Percentiles rank a stretch among this genome's conserved stretches.
Conservation (phyloP, 2,329 filamentous ascomycete species). For the Tolypocladium ovalisporum region DNA sequence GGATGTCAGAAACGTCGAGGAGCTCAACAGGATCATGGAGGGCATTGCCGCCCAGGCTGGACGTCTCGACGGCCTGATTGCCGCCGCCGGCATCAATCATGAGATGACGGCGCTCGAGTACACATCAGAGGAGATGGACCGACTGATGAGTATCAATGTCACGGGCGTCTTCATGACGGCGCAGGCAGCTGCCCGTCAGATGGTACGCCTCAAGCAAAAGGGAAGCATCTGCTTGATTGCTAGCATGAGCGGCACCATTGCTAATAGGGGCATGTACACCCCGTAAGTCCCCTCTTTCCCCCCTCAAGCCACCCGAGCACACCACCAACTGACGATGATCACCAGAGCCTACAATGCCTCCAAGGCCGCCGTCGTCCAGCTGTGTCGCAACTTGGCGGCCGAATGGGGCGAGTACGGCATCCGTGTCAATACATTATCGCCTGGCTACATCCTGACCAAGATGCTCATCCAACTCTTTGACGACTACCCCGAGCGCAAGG, state of each 20-base stretch:
- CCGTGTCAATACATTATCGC: slow-evolving; percentile 70
- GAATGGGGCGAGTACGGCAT: slow-evolving; percentile 68
- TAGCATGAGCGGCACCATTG: slow-evolving; percentile 59
- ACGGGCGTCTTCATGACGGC: slow-evolving; percentile 81
- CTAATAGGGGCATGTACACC: slow-evolving; percentile 49
- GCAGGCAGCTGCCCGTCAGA: slow-evolving; percentile 74
- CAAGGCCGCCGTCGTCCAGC: slow-evolving; percentile 64
- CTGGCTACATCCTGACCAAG: slow-evolving; percentile 68
- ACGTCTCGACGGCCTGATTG: slow-evolving; percentile 68
- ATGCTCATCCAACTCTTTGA: slow-evolving; percentile 78
- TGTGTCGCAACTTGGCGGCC: slow-evolving; percentile 57
- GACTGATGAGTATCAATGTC: slow-evolving; percentile 76
- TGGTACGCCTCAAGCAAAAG: slow-evolving; percentile 44
- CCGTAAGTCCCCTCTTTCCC: slow-evolving; percentile 41
- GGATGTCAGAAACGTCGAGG: slow-evolving; percentile 64
- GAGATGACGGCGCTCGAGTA: slow-evolving; percentile 78
- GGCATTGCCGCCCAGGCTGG: slow-evolving; percentile 60
- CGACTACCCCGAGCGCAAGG: slow-evolving; percentile 56
- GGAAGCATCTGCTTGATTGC: slow-evolving; percentile 58
- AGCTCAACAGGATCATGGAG: slow-evolving; percentile 56
- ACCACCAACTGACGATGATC: neutral
- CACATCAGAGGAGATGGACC: slow-evolving; percentile 59
- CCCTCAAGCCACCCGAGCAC: neutral
- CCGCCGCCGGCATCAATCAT: slow-evolving; percentile 63
- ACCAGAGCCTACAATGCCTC: slow-evolving; percentile 61